A percentile compares a stretch with the other conserved stretches of the same genome.
Conservation (phyloP, 2,329 filamentous ascomycete species). For the Colletotrichum phormii region DNA sequence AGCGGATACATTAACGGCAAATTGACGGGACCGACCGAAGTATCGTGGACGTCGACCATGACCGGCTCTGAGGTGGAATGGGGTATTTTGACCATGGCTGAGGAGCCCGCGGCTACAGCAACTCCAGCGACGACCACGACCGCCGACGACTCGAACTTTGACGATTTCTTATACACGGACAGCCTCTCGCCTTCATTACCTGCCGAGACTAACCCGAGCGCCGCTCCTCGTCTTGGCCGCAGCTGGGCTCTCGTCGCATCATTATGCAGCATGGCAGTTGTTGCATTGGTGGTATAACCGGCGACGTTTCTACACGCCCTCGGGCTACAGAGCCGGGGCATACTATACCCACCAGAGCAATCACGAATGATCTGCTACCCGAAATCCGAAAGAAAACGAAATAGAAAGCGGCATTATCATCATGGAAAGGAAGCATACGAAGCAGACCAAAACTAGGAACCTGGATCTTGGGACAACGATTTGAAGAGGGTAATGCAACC, state of each 20-base stretch:
- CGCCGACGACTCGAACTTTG: slow-evolving; percentile 28
- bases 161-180: slow-evolving; percentile 35
- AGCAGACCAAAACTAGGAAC: not conserved
- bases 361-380: not conserved
- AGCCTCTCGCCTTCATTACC: slow-evolving; percentile 23
- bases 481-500: not conserved
- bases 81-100: slow-evolving; percentile 57
- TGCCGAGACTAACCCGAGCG: slow-evolving; percentile 33
- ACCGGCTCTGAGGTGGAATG: slow-evolving; percentile 54
- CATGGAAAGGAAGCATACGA: not conserved
- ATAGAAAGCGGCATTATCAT: not conserved
- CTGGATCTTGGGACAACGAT: not conserved
- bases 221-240: slow-evolving; percentile 17
- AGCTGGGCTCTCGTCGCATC: slow-evolving; percentile 17
- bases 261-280: slow-evolving; percentile 20
- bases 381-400: not conserved
- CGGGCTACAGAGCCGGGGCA: not conserved
- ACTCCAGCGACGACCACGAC: not conserved
- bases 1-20: slow-evolving; percentile 52
- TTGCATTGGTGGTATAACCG: slow-evolving; percentile 1
- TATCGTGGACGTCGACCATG: slow-evolving; percentile 58
- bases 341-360: not conserved
- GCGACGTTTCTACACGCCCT: not conserved
- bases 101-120: slow-evolving; percentile 46
- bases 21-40: slow-evolving; percentile 55